Evolutionary conservation across 257 asterid species (phyloP).

Genomic region (Plantago ovata): DNA sequence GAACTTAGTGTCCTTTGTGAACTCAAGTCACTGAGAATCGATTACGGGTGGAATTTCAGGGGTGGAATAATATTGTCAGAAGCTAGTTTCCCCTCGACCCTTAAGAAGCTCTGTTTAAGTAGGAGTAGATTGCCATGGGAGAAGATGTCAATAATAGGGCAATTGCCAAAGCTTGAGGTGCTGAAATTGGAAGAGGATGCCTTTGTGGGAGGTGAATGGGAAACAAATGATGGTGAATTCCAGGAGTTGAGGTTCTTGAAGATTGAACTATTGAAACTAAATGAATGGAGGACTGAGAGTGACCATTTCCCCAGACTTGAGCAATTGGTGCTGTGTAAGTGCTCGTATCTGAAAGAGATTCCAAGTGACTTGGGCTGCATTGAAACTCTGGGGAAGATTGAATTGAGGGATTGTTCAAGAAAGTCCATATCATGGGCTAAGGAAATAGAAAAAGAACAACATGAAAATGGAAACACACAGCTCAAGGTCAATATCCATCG

Average conservation of each 20-base stretch:
- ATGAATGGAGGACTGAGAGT: background rate
- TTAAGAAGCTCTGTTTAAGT: background rate
- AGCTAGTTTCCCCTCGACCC: background rate
- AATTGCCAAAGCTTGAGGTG: constrained; percentile 17
- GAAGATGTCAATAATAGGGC: background rate
- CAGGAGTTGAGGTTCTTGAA: constrained; percentile 15
- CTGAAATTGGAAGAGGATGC: constrained; percentile 16
- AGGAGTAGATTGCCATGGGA: background rate
- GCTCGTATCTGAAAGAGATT: background rate
- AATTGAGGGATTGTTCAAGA: no score
- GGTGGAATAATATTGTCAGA: background rate
- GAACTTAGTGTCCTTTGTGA: background rate
- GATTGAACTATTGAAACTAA: background rate
- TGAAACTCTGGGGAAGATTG: constrained; percentile 12
- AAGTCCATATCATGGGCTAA: no score
- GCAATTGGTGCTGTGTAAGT: constrained; percentile 8
- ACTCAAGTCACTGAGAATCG: no score
- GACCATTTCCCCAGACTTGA: constrained; percentile 15
- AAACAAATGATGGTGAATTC: constrained; percentile 2
- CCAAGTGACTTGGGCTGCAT: background rate
- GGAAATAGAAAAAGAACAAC: no score
- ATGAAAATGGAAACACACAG: no score
- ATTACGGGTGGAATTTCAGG: no score
- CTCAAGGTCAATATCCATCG: no score
- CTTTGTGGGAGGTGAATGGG: constrained; percentile 13